Percentiles rank a stretch among this genome's conserved stretches.
phyloP scores from a whole-genome alignment of 1,284 basidiomycete species.

The Tilletia indica region DNA sequence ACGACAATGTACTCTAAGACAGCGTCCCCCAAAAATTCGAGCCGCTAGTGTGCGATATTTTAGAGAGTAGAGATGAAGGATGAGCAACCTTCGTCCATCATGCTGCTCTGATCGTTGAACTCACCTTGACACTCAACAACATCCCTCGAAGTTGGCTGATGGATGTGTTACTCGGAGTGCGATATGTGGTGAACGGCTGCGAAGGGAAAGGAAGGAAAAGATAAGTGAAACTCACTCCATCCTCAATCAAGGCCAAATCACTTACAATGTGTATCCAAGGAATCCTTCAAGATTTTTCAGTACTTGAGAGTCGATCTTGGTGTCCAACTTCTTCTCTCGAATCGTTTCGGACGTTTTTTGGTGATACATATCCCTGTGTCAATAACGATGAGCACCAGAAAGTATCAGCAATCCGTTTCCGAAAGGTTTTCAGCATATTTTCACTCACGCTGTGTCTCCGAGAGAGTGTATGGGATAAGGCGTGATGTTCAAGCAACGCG shows the following conservation, averaged over 20 bases:
- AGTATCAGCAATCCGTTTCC: neutral
- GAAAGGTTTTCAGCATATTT: no score
- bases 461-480: constrained; percentile 19
- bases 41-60: constrained; percentile 27
- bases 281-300: constrained; percentile 28
- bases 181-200: constrained; percentile 32
- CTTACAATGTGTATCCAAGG: constrained; percentile 27
- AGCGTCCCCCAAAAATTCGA: constrained; percentile 47
- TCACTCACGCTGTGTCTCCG: constrained; percentile 19
- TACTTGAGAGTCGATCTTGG: constrained; percentile 9
- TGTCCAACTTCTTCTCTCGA: constrained; percentile 22
- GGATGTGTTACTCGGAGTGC: constrained; percentile 35
- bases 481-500: constrained; percentile 23
- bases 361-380: neutral
- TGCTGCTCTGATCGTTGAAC: neutral
- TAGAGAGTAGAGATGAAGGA: no score
- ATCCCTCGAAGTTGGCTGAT: constrained; percentile 25
- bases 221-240: no score
- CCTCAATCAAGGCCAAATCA: no score
- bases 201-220: no score
- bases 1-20: constrained; percentile 37
- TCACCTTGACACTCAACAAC: constrained; percentile 28
- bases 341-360: neutral
- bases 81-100: no score
- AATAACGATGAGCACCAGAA: neutral